A percentile compares a stretch with the other conserved stretches of the same genome.
phyloP scores from a whole-genome alignment of 2,329 filamentous ascomycete genomes.

The Lachnellula occidentalis region DNA sequence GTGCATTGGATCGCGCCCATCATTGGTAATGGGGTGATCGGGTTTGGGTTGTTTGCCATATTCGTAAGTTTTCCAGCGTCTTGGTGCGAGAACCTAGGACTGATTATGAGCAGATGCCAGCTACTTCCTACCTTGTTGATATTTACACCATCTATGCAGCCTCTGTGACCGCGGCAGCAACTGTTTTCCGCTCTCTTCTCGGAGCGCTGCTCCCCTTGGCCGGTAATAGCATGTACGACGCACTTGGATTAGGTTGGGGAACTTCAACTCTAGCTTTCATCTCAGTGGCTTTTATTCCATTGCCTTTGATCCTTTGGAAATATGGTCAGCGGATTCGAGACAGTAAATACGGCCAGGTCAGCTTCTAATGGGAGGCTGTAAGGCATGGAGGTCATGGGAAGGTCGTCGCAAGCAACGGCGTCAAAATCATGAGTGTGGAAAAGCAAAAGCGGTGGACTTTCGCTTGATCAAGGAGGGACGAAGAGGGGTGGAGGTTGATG shows the following conservation, averaged over 20 bases:
- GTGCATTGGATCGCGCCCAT: constrained; percentile 39
- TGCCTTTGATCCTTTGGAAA: constrained; percentile 7
- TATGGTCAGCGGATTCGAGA: constrained; percentile 22
- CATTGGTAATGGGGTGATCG: constrained; percentile 36
- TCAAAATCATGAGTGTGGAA: too few relatives aligned
- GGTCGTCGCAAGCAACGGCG: too few relatives aligned
- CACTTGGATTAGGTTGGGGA: constrained; percentile 31
- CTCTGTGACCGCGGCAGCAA: constrained; percentile 31
- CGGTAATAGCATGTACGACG: constrained; percentile 22
- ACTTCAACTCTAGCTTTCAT: constrained; percentile 30
- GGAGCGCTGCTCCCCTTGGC: constrained; percentile 30
- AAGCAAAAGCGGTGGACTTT: too few relatives aligned
- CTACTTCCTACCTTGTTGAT: constrained; percentile 35
- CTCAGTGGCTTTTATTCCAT: constrained; percentile 17
- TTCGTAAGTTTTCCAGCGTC: not conserved
- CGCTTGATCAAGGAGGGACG: too few relatives aligned
- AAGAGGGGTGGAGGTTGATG: too few relatives aligned
- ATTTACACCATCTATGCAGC: constrained; percentile 32
- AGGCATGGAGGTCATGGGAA: too few relatives aligned
- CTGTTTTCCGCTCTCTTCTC: constrained; percentile 25
- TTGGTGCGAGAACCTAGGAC: not conserved
- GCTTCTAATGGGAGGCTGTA: too few relatives aligned
- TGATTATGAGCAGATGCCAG: constrained; percentile 21
- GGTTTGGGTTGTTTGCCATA: constrained; percentile 21
- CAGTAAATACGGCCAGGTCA: too few relatives aligned